phyloP scores from a whole-genome alignment of 2,329 filamentous ascomycete species.

The Pezicula neosporulosa region DNA sequence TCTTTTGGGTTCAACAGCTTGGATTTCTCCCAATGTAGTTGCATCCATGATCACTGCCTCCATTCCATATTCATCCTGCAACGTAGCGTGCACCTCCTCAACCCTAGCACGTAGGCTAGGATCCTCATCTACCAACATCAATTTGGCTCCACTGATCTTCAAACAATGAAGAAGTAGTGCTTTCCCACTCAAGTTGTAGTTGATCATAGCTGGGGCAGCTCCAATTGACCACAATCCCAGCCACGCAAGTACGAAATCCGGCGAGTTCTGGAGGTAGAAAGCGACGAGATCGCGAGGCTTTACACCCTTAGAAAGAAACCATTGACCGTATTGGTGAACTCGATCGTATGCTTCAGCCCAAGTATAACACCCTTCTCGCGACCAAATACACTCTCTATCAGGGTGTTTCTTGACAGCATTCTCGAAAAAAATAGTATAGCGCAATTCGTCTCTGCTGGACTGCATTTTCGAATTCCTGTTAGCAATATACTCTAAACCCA shows the following conservation, averaged over 20 bases:
- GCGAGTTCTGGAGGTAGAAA: slow-evolving; percentile 64
- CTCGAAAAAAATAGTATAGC: slow-evolving; percentile 64
- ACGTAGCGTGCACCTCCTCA: slow-evolving; percentile 50
- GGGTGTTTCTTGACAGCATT: slow-evolving; percentile 47
- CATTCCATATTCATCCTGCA: slow-evolving; percentile 46
- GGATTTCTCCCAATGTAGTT: slow-evolving; percentile 42
- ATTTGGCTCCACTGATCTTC: slow-evolving; percentile 48
- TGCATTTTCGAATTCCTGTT: slow-evolving; percentile 15
- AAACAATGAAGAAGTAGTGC: slow-evolving; percentile 66
- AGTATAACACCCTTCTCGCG: slow-evolving; percentile 56
- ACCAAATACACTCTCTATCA: slow-evolving; percentile 63
- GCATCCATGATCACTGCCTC: slow-evolving; percentile 50
- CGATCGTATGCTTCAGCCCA: slow-evolving; percentile 53
- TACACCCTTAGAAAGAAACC: slow-evolving; percentile 56
- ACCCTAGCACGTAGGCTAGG: slow-evolving; percentile 51
- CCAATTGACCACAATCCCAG: slow-evolving; percentile 63
- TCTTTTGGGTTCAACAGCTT: slow-evolving; percentile 42
- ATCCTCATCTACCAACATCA: slow-evolving; percentile 58
- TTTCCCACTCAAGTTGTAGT: slow-evolving; percentile 63
- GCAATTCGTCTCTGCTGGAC: slow-evolving; percentile 51
- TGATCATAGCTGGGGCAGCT: slow-evolving; percentile 67
- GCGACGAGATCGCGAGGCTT: slow-evolving; percentile 57
- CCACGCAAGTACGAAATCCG: slow-evolving; percentile 65
- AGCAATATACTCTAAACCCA: too few species aligned
- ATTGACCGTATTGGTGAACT: slow-evolving; percentile 58